Percentiles rank a stretch among this genome's conserved stretches.
Conservation (phyloP, 257 asterid species). For the Ballota nigra region DNA sequence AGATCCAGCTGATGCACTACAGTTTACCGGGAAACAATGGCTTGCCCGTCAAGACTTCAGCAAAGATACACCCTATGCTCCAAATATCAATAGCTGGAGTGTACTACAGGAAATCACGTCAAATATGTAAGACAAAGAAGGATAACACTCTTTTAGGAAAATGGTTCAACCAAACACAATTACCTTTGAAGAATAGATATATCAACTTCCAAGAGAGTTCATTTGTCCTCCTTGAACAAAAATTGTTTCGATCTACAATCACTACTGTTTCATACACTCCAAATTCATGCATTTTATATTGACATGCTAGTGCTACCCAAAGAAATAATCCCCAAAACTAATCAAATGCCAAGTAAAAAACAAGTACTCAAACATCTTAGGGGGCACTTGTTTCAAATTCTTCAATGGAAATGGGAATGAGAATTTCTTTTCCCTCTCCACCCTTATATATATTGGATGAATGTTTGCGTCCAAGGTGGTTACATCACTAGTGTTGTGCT, state of each 20-base stretch:
- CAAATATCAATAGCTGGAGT: conserved; percentile 92
- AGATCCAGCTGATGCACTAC: conserved; percentile 88
- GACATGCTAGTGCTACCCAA: conserved; percentile 15
- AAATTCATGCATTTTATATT: too few species aligned
- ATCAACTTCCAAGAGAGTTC: conserved; percentile 96
- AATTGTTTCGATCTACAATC: conserved; percentile 70
- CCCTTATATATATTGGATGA: too few species aligned
- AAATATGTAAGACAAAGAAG: conserved; percentile 27
- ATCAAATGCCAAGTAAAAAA: neutral
- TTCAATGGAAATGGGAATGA: too few species aligned
- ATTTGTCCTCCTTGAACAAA: conserved; percentile 90
- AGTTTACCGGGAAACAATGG: conserved; percentile 95
- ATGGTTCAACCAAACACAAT: conserved; percentile 53
- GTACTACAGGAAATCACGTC: conserved; percentile 53
- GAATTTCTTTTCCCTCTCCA: too few species aligned
- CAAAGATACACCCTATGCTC: conserved; percentile 93
- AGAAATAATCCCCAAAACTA: neutral
- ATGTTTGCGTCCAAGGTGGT: too few species aligned
- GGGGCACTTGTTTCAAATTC: too few species aligned
- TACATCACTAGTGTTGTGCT: too few species aligned
- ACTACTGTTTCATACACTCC: conserved; percentile 43
- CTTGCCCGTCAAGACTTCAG: conserved; percentile 75
- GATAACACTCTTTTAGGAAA: conserved; percentile 24
- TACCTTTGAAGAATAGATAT: conserved; percentile 72
- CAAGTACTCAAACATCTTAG: conserved; percentile 13